Percentiles rank a stretch among this genome's conserved stretches.
Conservation (phyloP, 1,284 basidiomycete genomes). For the Ganoderma leucocontextum region DNA sequence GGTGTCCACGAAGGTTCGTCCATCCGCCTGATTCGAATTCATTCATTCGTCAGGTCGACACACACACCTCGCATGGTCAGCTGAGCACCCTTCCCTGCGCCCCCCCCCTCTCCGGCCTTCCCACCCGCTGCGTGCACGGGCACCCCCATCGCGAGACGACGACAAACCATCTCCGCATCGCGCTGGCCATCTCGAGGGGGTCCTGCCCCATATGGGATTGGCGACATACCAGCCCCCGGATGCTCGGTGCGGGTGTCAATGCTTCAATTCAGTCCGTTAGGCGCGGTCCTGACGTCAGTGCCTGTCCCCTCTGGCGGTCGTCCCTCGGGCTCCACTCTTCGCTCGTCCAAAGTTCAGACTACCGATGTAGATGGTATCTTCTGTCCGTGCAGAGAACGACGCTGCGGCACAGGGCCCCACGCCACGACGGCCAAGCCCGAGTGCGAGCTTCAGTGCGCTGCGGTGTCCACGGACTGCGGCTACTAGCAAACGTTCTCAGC, state of each 20-base stretch:
- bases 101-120: not conserved
- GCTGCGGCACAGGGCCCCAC: not conserved
- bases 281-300: not conserved
- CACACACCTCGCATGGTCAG: not conserved
- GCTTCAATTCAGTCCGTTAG: not conserved
- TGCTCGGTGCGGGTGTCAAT: not conserved
- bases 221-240: conserved; percentile 5
- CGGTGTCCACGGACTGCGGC: not conserved
- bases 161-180: conserved; percentile 5
- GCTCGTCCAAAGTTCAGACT: not conserved
- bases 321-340: conserved; percentile 1
- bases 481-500: not conserved
- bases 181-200: not conserved
- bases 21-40: not conserved
- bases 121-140: not conserved
- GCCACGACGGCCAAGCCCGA: not conserved
- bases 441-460: not conserved
- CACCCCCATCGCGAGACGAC: not conserved
- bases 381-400: not conserved
- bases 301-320: not conserved
- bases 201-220: not conserved
- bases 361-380: not conserved
- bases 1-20: conserved; percentile 3
- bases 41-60: not conserved
- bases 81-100: not conserved